Evolutionary conservation across 352 stramenopile genomes (phyloP).

Genomic region (Phytophthora citricola): DNA sequence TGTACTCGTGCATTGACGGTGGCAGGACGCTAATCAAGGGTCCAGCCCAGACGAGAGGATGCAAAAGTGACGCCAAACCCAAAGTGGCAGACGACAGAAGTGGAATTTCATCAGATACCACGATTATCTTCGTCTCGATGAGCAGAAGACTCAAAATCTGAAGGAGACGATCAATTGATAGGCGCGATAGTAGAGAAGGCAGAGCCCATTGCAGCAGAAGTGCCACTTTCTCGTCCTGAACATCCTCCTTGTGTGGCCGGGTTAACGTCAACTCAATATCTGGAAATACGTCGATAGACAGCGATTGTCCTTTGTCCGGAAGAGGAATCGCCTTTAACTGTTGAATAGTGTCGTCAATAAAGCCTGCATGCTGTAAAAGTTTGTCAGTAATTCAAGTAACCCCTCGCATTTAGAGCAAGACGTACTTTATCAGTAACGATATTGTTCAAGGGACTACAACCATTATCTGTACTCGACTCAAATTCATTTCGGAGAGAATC

Average conservation of each 20-base stretch:
- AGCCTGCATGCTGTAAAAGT: constrained; percentile 42
- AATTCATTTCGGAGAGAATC: constrained; percentile 34
- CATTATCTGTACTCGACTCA: constrained; percentile 3
- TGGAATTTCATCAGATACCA: constrained; percentile 53
- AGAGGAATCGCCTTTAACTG: constrained; percentile 29
- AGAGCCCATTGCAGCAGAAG: constrained; percentile 60
- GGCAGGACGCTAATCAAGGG: constrained; percentile 60
- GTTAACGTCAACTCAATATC: constrained; percentile 29
- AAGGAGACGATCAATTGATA: constrained; percentile 51
- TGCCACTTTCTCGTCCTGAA: constrained; percentile 43
- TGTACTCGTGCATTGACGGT: constrained; percentile 57
- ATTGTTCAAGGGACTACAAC: constrained; percentile 14
- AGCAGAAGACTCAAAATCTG: constrained; percentile 53
- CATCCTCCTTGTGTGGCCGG: constrained; percentile 41
- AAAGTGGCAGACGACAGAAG: constrained; percentile 53
- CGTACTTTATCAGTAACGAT: constrained; percentile 57
- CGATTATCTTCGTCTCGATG: constrained; percentile 61
- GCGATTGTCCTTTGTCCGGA: constrained; percentile 24
- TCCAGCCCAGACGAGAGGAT: constrained; percentile 57
- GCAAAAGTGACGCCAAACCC: constrained; percentile 47
- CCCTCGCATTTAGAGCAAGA: background rate
- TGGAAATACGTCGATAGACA: constrained; percentile 33
- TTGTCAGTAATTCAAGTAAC: background rate
- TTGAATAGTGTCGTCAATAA: constrained; percentile 42
- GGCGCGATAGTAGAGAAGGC: constrained; percentile 35